phyloP scores from a whole-genome alignment of 1,284 basidiomycete species.

The Leccinum solheimii region DNA sequence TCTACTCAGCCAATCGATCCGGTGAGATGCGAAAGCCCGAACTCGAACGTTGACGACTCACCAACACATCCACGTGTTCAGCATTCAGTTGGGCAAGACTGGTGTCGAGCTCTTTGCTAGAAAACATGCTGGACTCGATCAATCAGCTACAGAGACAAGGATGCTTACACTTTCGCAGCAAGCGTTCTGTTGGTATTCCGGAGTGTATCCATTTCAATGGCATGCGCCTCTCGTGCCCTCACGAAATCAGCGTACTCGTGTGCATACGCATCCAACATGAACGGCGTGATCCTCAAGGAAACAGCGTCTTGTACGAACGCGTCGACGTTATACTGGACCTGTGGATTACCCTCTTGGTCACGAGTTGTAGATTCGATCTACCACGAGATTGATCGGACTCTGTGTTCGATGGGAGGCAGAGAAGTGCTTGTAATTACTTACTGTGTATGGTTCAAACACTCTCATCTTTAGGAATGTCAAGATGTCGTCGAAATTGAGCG shows the following conservation, averaged over 20 bases:
- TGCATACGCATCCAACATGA: constrained; percentile 88
- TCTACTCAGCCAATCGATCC: constrained; percentile 46
- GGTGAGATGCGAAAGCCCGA: background rate
- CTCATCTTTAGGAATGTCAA: constrained; percentile 77
- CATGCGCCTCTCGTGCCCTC: constrained; percentile 72
- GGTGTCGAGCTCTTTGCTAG: constrained; percentile 76
- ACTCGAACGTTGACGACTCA: constrained; percentile 35
- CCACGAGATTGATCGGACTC: background rate
- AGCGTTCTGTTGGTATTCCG: constrained; percentile 77
- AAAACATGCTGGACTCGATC: constrained; percentile 1
- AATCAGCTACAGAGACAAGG: background rate
- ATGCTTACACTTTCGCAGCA: constrained; percentile 74
- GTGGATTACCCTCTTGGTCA: constrained; percentile 29
- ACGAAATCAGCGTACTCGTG: constrained; percentile 83
- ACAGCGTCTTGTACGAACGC: constrained; percentile 86
- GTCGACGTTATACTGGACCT: constrained; percentile 62
- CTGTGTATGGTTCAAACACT: constrained; percentile 83
- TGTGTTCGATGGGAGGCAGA: background rate
- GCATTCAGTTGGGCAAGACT: constrained; percentile 76
- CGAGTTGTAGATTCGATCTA: constrained; percentile 31
- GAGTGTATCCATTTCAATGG: constrained; percentile 77
- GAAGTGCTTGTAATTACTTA: constrained; percentile 26
- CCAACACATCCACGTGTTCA: constrained; percentile 77
- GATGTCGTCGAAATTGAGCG: constrained; percentile 88
- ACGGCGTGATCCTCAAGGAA: constrained; percentile 81